Evolutionary conservation across 2,329 filamentous ascomycete genomes (phyloP).

Genomic region (Colletotrichum higginsianum): DNA sequence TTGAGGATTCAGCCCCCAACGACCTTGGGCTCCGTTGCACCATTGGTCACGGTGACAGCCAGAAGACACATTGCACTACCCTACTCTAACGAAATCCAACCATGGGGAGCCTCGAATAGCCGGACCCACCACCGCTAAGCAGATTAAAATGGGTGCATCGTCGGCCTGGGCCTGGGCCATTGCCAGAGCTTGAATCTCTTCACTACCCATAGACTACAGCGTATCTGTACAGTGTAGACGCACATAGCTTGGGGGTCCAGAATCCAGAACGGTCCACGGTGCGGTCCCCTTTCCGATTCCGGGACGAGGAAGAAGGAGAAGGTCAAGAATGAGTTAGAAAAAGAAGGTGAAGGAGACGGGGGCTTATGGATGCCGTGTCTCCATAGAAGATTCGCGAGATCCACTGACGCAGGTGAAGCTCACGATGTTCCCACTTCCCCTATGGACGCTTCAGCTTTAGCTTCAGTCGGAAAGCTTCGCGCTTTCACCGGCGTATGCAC

Average conservation of each 20-base stretch:
- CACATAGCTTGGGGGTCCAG: neutral
- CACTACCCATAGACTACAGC: neutral
- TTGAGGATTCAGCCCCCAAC: neutral
- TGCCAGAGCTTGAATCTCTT: neutral
- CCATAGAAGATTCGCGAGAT: constrained; percentile 28
- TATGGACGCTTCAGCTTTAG: neutral
- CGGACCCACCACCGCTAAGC: constrained; percentile 1
- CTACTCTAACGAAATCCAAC: neutral
- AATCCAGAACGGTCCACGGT: neutral
- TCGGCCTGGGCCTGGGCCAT: constrained; percentile 2
- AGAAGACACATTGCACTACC: neutral
- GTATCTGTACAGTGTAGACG: too few relatives aligned
- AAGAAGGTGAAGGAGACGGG: neutral
- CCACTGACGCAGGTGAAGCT: constrained; percentile 29
- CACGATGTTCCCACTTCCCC: constrained; percentile 19
- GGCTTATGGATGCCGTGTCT: constrained; percentile 13
- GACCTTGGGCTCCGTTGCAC: constrained; percentile 6
- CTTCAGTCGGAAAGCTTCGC: constrained; percentile 3
- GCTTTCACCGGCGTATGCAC: neutral
- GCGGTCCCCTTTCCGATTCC: neutral
- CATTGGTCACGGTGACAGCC: neutral
- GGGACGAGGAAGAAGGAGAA: neutral
- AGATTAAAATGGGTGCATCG: constrained; percentile 12
- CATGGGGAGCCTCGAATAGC: constrained; percentile 21
- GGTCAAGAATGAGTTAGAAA: constrained; percentile 14